Evolutionary conservation across 1,139 yeast genomes (phyloP), one percentile per base, ranked within the genome.

Genomic region (Yamadazyma siamensis): DNA sequence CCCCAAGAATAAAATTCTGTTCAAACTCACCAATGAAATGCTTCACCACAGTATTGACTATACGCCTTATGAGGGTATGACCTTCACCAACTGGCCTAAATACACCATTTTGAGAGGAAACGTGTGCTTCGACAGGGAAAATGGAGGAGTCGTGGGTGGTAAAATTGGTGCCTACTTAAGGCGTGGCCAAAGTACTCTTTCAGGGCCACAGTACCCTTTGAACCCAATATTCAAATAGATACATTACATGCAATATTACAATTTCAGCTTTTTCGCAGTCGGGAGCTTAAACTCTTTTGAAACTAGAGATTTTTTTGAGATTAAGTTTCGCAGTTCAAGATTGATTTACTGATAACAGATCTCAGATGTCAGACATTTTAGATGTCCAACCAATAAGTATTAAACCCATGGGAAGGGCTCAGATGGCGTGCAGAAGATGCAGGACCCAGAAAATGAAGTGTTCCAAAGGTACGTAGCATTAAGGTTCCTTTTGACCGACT

Each of bases 31-130:
- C 7, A 68, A 68, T 40, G 48, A 40, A 1, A 54, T 59, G 56
- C 40, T 68, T 10, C 60, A 64, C 35, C 75, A 68, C 35, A 52
- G 56, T 25, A 61, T 65, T 32, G 75, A 68, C 39, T 65, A 68
- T 38, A 62, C 74, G 1, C 71, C 74, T 5, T 68, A 49, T 40
- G 74, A 67, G 41, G 72, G 71, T 3, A 46, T 61, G 52, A 39
- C 38, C 8, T 51, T 68, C 36, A 52, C 56, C 14, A 68, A 68
- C 38, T 68, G 74, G 74, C 75, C 75, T 15, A 49, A 70, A 24
- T 66, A 51, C 35, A 66, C 74, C 1, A 45, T 67, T 11, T 43
- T 65, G 11, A 55, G 68, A 36, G 73, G 73, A 3, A 32, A 47
- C 4, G 43, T 61, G 3, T 56, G 59, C 16, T 66, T 47, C 49